phyloP scores from a whole-genome alignment of 805 yeast species.

The Trichomonascus vanleenenianus region DNA sequence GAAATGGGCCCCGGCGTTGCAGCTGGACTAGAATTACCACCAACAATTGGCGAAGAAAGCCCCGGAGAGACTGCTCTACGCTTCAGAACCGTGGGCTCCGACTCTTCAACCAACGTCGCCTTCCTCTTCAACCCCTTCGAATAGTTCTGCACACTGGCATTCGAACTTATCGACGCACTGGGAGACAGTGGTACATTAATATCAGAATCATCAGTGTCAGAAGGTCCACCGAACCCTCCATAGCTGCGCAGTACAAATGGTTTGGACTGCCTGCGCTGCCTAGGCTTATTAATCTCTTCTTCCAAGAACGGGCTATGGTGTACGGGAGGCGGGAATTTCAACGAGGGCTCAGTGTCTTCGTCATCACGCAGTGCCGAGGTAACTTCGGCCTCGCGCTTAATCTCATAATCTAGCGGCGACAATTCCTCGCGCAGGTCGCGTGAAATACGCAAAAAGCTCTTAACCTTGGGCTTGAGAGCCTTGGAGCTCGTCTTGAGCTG shows the following conservation, averaged over 20 bases:
- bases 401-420: slow-evolving; percentile 20
- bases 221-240: neutral
- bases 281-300: neutral
- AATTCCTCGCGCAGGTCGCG: slow-evolving; percentile 19
- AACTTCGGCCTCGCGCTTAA: slow-evolving; percentile 20
- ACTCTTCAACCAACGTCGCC: slow-evolving; percentile 9
- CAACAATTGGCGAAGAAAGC: slow-evolving; percentile 11
- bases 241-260: neutral
- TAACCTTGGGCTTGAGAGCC: slow-evolving; percentile 18
- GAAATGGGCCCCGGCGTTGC: neutral
- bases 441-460: slow-evolving; percentile 19
- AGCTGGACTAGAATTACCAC: slow-evolving; percentile 13
- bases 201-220: slow-evolving; percentile 18
- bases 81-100: slow-evolving; percentile 9
- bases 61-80: slow-evolving; percentile 24
- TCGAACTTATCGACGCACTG: neutral
- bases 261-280: neutral
- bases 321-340: neutral
- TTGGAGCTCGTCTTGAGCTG: slow-evolving; percentile 10
- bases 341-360: slow-evolving; percentile 4
- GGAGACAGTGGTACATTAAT: slow-evolving; percentile 1
- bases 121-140: slow-evolving; percentile 11
- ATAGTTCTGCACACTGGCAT: neutral
- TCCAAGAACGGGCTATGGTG: slow-evolving; percentile 1
- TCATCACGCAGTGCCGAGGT: slow-evolving; percentile 18